Conservation (phyloP, 148 eudicot species). For the Agrostemma githago region DNA sequence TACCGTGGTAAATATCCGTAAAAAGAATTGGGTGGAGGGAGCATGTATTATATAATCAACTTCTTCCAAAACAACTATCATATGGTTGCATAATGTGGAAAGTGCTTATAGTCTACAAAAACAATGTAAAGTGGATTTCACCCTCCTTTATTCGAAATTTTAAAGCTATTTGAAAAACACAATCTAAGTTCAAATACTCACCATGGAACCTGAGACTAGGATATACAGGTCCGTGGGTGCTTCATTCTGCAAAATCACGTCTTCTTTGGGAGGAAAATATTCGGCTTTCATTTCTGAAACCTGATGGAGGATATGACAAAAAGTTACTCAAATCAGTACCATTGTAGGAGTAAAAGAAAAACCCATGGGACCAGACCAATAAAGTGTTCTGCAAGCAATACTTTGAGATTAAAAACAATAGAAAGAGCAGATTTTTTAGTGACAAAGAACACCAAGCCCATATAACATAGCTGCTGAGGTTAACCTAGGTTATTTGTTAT, state of each 20-base stretch:
- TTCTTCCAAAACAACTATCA: neutral
- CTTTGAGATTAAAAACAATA: neutral
- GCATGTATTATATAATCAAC: neutral
- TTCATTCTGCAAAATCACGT: slow-evolving; percentile 83
- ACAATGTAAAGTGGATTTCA: neutral
- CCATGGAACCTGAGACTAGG: slow-evolving; percentile 69
- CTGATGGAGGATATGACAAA: slow-evolving; percentile 26
- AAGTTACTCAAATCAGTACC: neutral
- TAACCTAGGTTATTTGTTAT: neutral
- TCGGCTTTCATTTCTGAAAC: slow-evolving; percentile 90
- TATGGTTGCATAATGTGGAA: neutral
- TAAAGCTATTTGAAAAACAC: neutral
- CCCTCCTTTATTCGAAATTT: no score
- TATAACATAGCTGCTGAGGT: neutral
- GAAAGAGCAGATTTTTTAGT: neutral
- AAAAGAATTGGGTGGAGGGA: neutral
- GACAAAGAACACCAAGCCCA: neutral
- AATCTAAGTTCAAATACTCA: slow-evolving; percentile 23
- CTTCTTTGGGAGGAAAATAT: slow-evolving; percentile 87
- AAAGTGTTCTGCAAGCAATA: neutral
- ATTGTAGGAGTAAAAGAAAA: neutral
- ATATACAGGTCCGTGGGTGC: slow-evolving; percentile 81
- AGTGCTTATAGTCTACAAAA: slow-evolving; percentile 3
- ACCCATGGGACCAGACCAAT: neutral
- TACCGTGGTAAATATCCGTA: no score